These are phyloP conservation scores for Phoenix roebelenii DNA, from an alignment of 176 grass and related monocot species.

Conservation along the genomic window DNA sequence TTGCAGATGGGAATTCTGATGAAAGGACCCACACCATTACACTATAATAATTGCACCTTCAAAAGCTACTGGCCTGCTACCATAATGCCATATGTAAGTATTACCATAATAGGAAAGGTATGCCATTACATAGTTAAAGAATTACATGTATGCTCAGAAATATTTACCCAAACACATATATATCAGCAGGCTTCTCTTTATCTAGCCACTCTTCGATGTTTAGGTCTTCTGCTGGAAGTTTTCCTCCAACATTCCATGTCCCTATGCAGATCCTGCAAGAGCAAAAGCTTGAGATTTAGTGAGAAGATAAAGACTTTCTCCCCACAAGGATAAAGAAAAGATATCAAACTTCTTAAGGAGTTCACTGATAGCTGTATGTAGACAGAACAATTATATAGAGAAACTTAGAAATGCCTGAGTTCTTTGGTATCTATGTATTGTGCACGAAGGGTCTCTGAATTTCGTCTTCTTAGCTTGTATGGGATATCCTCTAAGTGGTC, in stretches of 20 bases:
- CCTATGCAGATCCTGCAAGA: slow-evolving; percentile 49
- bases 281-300: neutral
- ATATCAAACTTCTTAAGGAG: neutral
- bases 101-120: neutral
- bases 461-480: slow-evolving; percentile 55
- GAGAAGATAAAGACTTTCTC: too few relatives aligned
- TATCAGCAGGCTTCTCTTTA: slow-evolving; percentile 64
- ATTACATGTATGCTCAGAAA: neutral
- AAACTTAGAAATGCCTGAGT: slow-evolving; percentile 28
- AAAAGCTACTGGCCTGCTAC: too few relatives aligned
- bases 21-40: too few relatives aligned
- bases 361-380: neutral
- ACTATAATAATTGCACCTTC: too few relatives aligned
- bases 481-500: slow-evolving; percentile 34
- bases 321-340: neutral
- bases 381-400: neutral
- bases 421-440: slow-evolving; percentile 92
- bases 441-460: slow-evolving; percentile 82
- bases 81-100: too few relatives aligned
- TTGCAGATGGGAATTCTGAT: too few relatives aligned
- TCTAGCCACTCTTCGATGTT: slow-evolving; percentile 62
- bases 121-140: neutral
- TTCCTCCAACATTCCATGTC: slow-evolving; percentile 74
- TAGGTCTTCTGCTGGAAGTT: slow-evolving; percentile 36
- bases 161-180: slow-evolving; percentile 83